These are phyloP conservation scores for Colletotrichum abscissum DNA, from an alignment of 2,329 filamentous ascomycete genomes.

Conservation along the genomic window DNA sequence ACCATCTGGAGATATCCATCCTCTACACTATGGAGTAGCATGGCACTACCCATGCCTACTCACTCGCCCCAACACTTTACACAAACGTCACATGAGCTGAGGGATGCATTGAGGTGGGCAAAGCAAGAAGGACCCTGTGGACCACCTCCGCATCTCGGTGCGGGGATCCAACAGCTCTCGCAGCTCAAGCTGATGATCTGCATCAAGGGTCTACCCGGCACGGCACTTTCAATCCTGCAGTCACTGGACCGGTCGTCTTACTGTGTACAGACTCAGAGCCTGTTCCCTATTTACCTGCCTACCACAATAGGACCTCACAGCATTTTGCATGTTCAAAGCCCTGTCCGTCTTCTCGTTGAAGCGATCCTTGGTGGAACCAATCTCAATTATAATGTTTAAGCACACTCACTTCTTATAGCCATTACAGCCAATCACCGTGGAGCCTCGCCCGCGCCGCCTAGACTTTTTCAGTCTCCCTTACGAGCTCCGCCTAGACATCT, in stretches of 20 bases:
- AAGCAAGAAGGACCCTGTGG: not conserved
- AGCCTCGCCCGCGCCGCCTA: slow-evolving; percentile 4
- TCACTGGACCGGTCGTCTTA: slow-evolving; percentile 7
- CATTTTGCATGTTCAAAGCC: not conserved
- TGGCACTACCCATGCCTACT: too few relatives aligned
- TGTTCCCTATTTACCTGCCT: not conserved
- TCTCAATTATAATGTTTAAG: slow-evolving; percentile 1
- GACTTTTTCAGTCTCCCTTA: slow-evolving; percentile 41
- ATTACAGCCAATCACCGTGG: not conserved
- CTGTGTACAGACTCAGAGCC: not conserved
- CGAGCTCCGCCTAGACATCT: slow-evolving; percentile 44
- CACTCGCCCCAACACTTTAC: too few relatives aligned
- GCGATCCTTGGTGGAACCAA: not conserved
- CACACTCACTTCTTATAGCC: slow-evolving; percentile 4
- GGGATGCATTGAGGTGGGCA: not conserved
- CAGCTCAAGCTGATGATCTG: slow-evolving; percentile 9
- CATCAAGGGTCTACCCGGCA: slow-evolving; percentile 6
- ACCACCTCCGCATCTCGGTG: not conserved
- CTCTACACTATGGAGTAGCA: not conserved
- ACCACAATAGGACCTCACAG: not conserved
- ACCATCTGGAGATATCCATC: slow-evolving; percentile 3
- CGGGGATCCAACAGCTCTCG: not conserved
- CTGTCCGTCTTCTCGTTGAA: not conserved
- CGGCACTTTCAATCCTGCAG: slow-evolving; percentile 4
- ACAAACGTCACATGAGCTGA: not conserved